Conservation (phyloP, 2,329 filamentous ascomycete genomes). For the Mollisia scopiformis region DNA sequence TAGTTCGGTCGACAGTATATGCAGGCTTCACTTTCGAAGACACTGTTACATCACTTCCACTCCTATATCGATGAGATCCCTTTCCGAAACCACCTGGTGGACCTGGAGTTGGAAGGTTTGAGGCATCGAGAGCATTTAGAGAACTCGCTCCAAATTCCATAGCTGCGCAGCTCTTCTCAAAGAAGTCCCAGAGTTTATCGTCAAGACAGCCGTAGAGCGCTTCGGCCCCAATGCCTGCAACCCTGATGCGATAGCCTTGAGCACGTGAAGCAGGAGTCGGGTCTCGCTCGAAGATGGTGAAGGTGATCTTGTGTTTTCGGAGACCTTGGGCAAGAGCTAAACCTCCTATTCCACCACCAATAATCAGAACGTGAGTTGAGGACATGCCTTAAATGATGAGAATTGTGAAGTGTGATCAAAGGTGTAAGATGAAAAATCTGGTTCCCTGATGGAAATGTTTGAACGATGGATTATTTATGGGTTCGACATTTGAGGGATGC, state of each 20-base stretch:
- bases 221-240: slow-evolving; percentile 31
- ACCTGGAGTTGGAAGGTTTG: not conserved
- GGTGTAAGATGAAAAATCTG: not conserved
- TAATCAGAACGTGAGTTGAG: slow-evolving; percentile 28
- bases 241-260: slow-evolving; percentile 43
- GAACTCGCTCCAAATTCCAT: slow-evolving; percentile 10
- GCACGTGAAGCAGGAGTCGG: slow-evolving; percentile 48
- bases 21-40: slow-evolving; percentile 16
- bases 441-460: not conserved
- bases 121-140: slow-evolving; percentile 20
- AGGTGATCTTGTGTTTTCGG: slow-evolving; percentile 41
- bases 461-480: too few species aligned
- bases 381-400: not conserved
- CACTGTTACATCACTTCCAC: not conserved
- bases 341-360: slow-evolving; percentile 40
- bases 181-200: slow-evolving; percentile 20
- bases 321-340: slow-evolving; percentile 38
- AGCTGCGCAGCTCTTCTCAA: slow-evolving; percentile 28
- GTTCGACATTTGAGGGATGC: not conserved
- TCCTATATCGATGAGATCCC: not conserved
- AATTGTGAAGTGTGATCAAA: not conserved
- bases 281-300: slow-evolving; percentile 60
- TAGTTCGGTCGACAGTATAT: slow-evolving; percentile 38
- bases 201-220: slow-evolving; percentile 20
- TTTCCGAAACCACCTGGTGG: slow-evolving; percentile 6